Evolutionary conservation across 352 stramenopile genomes (phyloP).

Genomic region (Globisporangium sylvaticum): DNA sequence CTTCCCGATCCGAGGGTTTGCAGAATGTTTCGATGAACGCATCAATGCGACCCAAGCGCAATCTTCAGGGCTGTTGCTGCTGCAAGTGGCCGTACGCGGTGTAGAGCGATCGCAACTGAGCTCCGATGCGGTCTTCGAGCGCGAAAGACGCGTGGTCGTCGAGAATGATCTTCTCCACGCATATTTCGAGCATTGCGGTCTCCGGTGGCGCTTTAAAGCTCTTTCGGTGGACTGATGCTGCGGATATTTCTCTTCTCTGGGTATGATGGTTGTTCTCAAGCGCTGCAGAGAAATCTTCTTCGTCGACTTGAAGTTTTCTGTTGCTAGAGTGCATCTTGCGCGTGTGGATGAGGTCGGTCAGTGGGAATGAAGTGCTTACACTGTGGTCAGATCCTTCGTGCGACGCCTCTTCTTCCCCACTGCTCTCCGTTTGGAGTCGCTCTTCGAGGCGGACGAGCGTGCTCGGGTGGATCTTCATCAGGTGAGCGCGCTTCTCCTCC

Average conservation of each 20-base stretch:
- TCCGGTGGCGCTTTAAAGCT: neutral
- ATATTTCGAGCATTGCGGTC: constrained; percentile 40
- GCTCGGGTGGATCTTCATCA: constrained; percentile 34
- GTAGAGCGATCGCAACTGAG: constrained; percentile 57
- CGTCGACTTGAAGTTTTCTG: neutral
- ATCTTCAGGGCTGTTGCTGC: constrained; percentile 43
- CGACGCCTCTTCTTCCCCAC: neutral
- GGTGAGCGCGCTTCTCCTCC: constrained; percentile 28
- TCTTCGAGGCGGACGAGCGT: constrained; percentile 57
- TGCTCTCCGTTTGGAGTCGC: constrained; percentile 33
- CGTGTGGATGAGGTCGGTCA: constrained; percentile 11
- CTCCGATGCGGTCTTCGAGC: constrained; percentile 56
- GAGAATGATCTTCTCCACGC: constrained; percentile 54
- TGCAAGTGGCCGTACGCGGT: constrained; percentile 49
- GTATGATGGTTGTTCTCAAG: neutral
- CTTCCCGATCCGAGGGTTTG: neutral
- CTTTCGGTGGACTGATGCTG: neutral
- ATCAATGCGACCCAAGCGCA: constrained; percentile 41
- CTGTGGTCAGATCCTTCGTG: neutral
- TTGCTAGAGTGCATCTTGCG: neutral
- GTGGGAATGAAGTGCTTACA: neutral
- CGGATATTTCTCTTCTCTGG: neutral
- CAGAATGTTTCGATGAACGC: constrained; percentile 31
- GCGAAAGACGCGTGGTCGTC: constrained; percentile 74
- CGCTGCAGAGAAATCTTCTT: neutral